Evolutionary conservation across 1,284 basidiomycete species (phyloP), one percentile per base, ranked within the genome.

Genomic region (Rhodotorula glutinis): DNA sequence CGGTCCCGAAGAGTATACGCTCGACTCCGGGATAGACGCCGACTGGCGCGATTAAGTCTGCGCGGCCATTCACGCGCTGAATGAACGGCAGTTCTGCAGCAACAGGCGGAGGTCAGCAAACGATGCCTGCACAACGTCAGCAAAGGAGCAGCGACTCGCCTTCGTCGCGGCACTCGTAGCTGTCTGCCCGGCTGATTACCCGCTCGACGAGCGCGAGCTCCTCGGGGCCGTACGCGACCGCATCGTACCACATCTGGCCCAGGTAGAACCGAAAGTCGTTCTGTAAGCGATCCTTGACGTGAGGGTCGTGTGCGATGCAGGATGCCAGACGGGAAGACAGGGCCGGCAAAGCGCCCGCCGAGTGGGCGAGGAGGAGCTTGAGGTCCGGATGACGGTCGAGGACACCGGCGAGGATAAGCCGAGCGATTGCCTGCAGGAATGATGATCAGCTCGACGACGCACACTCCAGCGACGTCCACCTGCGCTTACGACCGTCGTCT

Each of bases 181-280:
- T 79, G 17, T 78, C 79, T 1, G 89, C 82, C 21, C 90, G 84
- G 51, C 84, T 83, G 51, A 91, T 82, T 27, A 85, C 83, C 61
- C 87, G 84, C 73, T 86, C 86, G 44, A 88, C 87, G 67, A 90
- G 90, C 16, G 83, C 85, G 49, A 92, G 81, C 75, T 92, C 91
- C 73, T 91, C 91, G 0, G 89, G 79, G 1, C 90, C 91, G 77
- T 92, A 92, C 3, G 87, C 85, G 40, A 92, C 88, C 2, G 90
- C 89, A 75, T 92, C 90, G 76, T 87, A 87, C 76, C 86, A 91
- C 30, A 92, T 81, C 77, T 84, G 86, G 1, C 89, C 88, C 43
- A 92, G 82, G 65, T 77, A 77, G 77, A 85, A 89, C 47, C 91
- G 84, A n/a, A 88, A 88, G 76, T 92, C 90, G 76, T 91, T 87